A percentile compares a stretch with the other conserved stretches of the same genome.
phyloP scores from a whole-genome alignment of 2,329 filamentous ascomycete species.

The Hysterium pulicare region DNA sequence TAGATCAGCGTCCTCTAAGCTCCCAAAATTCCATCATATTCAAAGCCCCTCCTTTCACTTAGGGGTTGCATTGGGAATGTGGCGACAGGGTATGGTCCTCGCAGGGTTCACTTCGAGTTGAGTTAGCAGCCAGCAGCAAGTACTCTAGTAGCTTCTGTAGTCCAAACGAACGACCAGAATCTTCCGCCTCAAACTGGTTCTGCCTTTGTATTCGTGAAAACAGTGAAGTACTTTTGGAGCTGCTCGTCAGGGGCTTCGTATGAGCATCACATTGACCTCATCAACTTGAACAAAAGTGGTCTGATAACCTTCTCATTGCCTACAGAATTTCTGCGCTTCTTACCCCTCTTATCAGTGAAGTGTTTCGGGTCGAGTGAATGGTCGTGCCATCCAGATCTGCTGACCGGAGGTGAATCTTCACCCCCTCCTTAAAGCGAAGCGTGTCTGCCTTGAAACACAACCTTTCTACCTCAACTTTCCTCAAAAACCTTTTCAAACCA shows the following conservation, averaged over 20 bases:
- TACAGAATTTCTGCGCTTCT: no score
- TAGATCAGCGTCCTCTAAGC: background rate
- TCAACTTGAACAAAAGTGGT: background rate
- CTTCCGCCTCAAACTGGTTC: background rate
- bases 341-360: no score
- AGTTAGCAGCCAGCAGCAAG: background rate
- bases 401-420: background rate
- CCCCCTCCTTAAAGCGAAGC: background rate
- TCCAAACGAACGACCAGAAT: background rate
- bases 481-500: no score
- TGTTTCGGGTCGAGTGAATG: no score
- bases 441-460: background rate
- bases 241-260: background rate
- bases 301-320: no score
- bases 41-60: background rate
- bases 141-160: background rate
- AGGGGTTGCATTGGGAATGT: background rate
- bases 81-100: slow-evolving; percentile 1
- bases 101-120: background rate
- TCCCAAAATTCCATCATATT: background rate
- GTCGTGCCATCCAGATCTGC: no score
- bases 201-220: background rate
- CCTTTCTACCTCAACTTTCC: background rate
- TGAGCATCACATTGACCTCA: background rate
- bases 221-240: background rate